Evolutionary conservation across 345 rosid species (phyloP).

Genomic region (Angophora floribunda): DNA sequence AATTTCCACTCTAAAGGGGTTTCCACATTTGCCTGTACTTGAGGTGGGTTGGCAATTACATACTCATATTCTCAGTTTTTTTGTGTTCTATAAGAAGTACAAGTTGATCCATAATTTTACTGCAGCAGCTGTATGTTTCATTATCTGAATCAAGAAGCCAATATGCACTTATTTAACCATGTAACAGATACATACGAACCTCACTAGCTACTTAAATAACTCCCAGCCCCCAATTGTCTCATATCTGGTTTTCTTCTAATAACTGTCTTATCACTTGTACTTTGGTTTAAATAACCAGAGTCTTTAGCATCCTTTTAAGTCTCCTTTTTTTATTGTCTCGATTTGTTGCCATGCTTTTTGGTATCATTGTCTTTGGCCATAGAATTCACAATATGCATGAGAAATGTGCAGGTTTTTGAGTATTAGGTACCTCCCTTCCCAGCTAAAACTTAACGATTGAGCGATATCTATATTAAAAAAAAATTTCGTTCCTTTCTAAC

Average conservation of each 20-base stretch:
- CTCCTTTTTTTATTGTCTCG: background rate
- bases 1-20: slow-evolving; percentile 84
- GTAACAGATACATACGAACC: background rate
- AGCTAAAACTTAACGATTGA: background rate
- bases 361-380: background rate
- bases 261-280: background rate
- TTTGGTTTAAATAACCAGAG: background rate
- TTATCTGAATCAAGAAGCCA: background rate
- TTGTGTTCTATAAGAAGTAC: background rate
- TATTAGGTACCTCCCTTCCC: background rate
- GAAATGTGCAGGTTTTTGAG: background rate
- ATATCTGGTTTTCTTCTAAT: background rate
- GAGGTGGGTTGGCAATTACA: slow-evolving; percentile 44
- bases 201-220: background rate
- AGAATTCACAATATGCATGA: background rate
- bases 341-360: background rate
- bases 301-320: background rate
- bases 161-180: background rate
- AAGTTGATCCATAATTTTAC: background rate
- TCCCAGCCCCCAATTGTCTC: background rate
- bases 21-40: slow-evolving; percentile 83
- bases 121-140: background rate
- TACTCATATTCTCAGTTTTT: background rate
- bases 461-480: background rate
- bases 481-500: background rate